A percentile compares a stretch with the other conserved stretches of the same genome.
phyloP scores from a whole-genome alignment of 768 basidiomycete species.

The Nidula microcarpa region DNA sequence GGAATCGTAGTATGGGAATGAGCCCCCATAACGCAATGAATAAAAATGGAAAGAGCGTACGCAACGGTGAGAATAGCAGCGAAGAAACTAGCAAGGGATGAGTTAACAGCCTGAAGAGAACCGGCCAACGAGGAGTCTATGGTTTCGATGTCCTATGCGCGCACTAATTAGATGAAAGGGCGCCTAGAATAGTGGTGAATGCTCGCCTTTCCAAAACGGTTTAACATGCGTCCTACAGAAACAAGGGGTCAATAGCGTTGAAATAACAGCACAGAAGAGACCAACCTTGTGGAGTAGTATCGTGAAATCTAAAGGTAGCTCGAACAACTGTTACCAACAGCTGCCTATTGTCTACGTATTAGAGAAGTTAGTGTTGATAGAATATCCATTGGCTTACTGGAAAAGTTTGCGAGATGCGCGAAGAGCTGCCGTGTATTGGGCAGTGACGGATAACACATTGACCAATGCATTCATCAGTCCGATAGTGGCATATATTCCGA shows the following conservation, averaged over 20 bases:
- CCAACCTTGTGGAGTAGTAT: constrained; percentile 75
- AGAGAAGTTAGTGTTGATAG: constrained; percentile 15
- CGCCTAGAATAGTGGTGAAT: constrained; percentile 1
- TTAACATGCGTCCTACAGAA: constrained; percentile 70
- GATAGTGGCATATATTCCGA: constrained; percentile 64
- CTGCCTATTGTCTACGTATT: constrained; percentile 24
- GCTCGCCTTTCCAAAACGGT: constrained; percentile 71
- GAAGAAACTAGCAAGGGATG: constrained; percentile 72
- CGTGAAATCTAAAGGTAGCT: constrained; percentile 84
- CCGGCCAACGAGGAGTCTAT: constrained; percentile 72
- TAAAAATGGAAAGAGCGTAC: constrained; percentile 32
- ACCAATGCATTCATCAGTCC: constrained; percentile 46
- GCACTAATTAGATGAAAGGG: neutral
- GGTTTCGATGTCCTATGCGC: constrained; percentile 71
- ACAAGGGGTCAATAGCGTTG: neutral
- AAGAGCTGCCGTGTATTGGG: constrained; percentile 61
- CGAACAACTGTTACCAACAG: constrained; percentile 69
- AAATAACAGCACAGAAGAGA: neutral
- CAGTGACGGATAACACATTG: constrained; percentile 40
- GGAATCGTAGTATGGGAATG: neutral
- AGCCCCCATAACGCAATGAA: constrained; percentile 1
- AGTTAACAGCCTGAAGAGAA: constrained; percentile 73
- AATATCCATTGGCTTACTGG: constrained; percentile 18
- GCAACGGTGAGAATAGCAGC: constrained; percentile 71
- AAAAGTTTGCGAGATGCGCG: constrained; percentile 43